Conservation (phyloP, 768 basidiomycete genomes). For the Phlebiopsis flavidoalba region DNA sequence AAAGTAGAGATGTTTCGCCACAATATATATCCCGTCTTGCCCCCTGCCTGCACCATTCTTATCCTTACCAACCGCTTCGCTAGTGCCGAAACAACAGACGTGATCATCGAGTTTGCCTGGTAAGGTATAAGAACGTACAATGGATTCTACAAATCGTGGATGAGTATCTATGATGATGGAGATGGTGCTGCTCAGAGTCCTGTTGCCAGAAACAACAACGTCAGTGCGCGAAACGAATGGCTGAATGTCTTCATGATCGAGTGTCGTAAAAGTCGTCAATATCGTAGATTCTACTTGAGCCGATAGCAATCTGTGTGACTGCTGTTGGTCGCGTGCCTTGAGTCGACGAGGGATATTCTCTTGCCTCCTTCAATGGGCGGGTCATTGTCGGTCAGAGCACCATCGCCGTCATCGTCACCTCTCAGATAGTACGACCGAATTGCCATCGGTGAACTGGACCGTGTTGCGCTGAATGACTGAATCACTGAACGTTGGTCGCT, state of each 20-base stretch:
- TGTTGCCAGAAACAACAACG: not conserved
- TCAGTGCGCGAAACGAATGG: not conserved
- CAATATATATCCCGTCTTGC: not conserved
- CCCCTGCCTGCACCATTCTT: not conserved
- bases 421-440: constrained; percentile 42
- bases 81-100: not conserved
- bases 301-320: constrained; percentile 54
- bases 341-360: constrained; percentile 52
- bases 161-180: constrained; percentile 1
- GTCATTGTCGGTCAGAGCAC: constrained; percentile 44
- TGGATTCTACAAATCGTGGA: not conserved
- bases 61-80: not conserved
- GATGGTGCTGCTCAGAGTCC: not conserved
- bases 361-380: constrained; percentile 34
- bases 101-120: not conserved
- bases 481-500: constrained; percentile 28
- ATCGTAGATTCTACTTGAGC: constrained; percentile 30
- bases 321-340: constrained; percentile 51
- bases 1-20: constrained; percentile 56
- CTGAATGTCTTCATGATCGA: not conserved
- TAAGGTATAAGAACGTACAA: not conserved
- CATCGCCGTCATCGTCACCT: constrained; percentile 55
- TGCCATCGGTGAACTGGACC: constrained; percentile 42
- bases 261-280: not conserved
- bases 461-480: constrained; percentile 65